Evolutionary conservation across 148 eudicot genomes (phyloP), one percentile per base, ranked within the genome.

Genomic region (Chenopodium album): DNA sequence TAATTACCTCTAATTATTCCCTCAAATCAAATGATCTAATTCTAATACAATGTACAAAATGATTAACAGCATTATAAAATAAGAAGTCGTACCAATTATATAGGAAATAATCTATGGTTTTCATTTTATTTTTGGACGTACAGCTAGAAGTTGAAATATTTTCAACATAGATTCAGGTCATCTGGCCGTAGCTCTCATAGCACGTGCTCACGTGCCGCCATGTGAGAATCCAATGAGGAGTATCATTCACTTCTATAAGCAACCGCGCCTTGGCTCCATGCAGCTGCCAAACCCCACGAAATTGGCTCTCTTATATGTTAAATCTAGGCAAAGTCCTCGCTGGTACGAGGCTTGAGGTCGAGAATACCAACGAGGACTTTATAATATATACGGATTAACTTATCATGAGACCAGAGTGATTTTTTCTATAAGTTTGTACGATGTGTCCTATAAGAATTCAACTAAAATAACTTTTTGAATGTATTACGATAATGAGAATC

Each of bases 201-300:
- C 85, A 85, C 84, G 84, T 79, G 84, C 72, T 82, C 85, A 85
- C 85, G 87, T 85, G 85, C 78, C 77, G 2, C 75, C 87, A 85
- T 85, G 87, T 85, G 85, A 71, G 32, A 9, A 54, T 47, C 29
- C 29, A 75, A 77, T 84, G 83, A 84, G 47, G 20, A 34, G 68
- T 59, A 82, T 85, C 82, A 75, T 81, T 78, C 74, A 75, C 71
- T 71, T 3, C 28, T 44, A 26, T 74, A 85, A 68, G 85, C 74
- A 75, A 85, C 82, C 76, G 20, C 79, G 71, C 16, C 2, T 26
- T 41, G 44, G 44, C 44, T 41, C 44, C 44, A 41, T 41, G 44
- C 7, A 41, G 1, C 44, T 41, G 44, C 44, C 29, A 9, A 72
- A 72, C 1, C 52, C 13, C 56, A 22, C 17, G 4, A 16, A 19